phyloP scores from a whole-genome alignment of 495 filamentous ascomycete genomes.

The Aspergillus panamensis region DNA sequence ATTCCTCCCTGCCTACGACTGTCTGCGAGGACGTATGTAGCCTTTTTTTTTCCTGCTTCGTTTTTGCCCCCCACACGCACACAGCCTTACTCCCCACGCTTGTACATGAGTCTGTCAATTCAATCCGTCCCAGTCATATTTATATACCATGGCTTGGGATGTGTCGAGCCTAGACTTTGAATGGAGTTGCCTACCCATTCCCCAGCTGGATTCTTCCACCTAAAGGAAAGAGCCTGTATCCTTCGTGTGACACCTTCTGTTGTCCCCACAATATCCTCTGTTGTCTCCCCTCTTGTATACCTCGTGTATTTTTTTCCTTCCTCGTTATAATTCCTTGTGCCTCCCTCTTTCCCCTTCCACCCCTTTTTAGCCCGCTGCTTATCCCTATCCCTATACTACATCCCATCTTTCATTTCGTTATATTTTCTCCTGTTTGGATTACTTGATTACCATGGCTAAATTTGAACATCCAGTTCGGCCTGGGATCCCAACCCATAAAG shows the following conservation, averaged over 20 bases:
- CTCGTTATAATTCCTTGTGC: background rate
- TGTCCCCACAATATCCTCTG: slow-evolving; percentile 3
- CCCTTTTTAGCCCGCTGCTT: background rate
- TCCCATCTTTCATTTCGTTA: background rate
- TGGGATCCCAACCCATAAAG: slow-evolving; percentile 14
- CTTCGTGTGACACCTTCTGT: slow-evolving; percentile 16
- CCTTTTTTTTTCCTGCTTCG: slow-evolving; percentile 1
- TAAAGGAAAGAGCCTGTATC: slow-evolving; percentile 10
- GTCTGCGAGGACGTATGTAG: slow-evolving; percentile 9
- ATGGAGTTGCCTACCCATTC: slow-evolving; percentile 8
- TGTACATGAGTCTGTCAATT: slow-evolving; percentile 5
- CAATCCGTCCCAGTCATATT: background rate
- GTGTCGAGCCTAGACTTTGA: slow-evolving; percentile 8
- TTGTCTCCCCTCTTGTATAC: background rate
- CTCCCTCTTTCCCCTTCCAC: background rate
- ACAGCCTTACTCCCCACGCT: slow-evolving; percentile 15
- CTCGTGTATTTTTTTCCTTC: slow-evolving; percentile 5
- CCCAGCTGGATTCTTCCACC: background rate
- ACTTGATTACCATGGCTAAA: slow-evolving; percentile 24
- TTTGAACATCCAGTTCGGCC: slow-evolving; percentile 24
- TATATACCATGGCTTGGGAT: slow-evolving; percentile 13
- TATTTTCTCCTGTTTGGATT: background rate
- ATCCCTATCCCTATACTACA: background rate
- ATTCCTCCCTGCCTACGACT: slow-evolving; percentile 4
- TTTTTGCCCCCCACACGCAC: slow-evolving; percentile 11